Base-by-base conservation (phyloP, 2,329 filamentous ascomycete genomes). In the Paracoccidioides lutzii region DNA sequence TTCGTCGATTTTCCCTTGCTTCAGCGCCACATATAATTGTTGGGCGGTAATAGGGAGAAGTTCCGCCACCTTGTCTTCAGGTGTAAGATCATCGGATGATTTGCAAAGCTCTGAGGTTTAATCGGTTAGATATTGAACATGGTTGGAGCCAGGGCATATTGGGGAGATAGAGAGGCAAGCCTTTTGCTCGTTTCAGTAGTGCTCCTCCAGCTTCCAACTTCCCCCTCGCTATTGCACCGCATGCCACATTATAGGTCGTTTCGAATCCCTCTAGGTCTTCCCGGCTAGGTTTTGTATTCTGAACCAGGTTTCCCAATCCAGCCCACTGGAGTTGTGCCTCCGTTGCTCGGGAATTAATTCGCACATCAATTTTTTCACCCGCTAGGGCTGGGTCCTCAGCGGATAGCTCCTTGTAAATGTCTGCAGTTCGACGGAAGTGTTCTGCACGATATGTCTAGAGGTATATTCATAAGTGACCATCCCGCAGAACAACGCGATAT, bases 181-280 rank as follows among this genome's bases (percentile, higher is more conserved):
- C 75, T 67, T 78, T 79, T 33, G 82, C 79, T 57, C 81, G 73
- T 67, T 77, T 81, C 57, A 85, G 66, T 56, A 84, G 72, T 37
- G 83, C 67, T 59, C 81, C 78, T 28, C 74, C 80, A 62, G 83
- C 78, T 3, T 69, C 74, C 49, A 82, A 71, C 62, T 81, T 78
- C 44, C 80, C 81, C 61, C 79, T 75, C 42, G 80, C 81, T 64
- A 85, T 81, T 63, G 79, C 80, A 56, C 77, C 75, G 65, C 82
- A 84, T 40, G 81, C 82, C 7, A 80, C 78, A 67, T 85, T 84
- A 68, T 81, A 85, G 3, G 80, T 77, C 3, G 79, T 84, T 66
- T 85, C 82, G 58, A 84, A 84, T 0, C 78, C 76, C 58, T 84
- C 80, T 54, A 84, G 64, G 63, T 83, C 81, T 62, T 82, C 80